Evolutionary conservation across 2,329 filamentous ascomycete genomes (phyloP).

Genomic region (Fusarium torreyae): DNA sequence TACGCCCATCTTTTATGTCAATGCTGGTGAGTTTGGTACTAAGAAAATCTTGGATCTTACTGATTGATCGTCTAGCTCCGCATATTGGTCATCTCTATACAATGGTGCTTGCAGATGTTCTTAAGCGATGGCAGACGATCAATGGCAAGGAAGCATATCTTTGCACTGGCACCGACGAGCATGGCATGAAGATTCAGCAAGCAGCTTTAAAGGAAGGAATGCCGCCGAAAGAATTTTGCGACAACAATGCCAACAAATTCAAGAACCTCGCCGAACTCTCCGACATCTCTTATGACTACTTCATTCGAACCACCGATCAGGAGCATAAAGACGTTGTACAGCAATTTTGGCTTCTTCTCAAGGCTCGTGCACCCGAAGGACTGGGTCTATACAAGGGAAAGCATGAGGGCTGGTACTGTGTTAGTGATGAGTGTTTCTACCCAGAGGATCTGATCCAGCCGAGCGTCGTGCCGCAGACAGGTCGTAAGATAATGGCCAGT

Average conservation of each 20-base stretch:
- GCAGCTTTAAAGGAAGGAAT: slow-evolving; percentile 81
- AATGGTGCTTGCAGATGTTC: slow-evolving; percentile 89
- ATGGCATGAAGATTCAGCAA: slow-evolving; percentile 97
- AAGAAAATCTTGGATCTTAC: neutral
- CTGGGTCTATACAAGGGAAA: slow-evolving; percentile 87
- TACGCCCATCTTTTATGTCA: slow-evolving; percentile 99
- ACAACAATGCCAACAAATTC: slow-evolving; percentile 86
- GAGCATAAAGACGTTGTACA: slow-evolving; percentile 88
- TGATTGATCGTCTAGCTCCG: slow-evolving; percentile 72
- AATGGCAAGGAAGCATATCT: slow-evolving; percentile 80
- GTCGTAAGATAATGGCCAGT: slow-evolving; percentile 85
- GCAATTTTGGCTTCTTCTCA: slow-evolving; percentile 88
- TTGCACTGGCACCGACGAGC: slow-evolving; percentile 95
- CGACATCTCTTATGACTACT: slow-evolving; percentile 83
- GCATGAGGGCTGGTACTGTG: slow-evolving; percentile 96
- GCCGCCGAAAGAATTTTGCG: slow-evolving; percentile 88
- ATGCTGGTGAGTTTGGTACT: slow-evolving; percentile 76
- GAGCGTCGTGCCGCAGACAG: slow-evolving; percentile 83
- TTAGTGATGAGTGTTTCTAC: slow-evolving; percentile 97
- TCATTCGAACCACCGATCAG: slow-evolving; percentile 91
- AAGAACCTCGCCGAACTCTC: slow-evolving; percentile 78
- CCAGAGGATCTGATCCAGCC: slow-evolving; percentile 81
- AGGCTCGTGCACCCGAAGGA: slow-evolving; percentile 66
- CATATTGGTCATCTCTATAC: slow-evolving; percentile 96
- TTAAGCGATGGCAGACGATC: slow-evolving; percentile 92